Percentiles rank a stretch among this genome's conserved stretches.
phyloP scores from a whole-genome alignment of 2,329 filamentous ascomycete genomes.

The Fusarium albosuccineum region DNA sequence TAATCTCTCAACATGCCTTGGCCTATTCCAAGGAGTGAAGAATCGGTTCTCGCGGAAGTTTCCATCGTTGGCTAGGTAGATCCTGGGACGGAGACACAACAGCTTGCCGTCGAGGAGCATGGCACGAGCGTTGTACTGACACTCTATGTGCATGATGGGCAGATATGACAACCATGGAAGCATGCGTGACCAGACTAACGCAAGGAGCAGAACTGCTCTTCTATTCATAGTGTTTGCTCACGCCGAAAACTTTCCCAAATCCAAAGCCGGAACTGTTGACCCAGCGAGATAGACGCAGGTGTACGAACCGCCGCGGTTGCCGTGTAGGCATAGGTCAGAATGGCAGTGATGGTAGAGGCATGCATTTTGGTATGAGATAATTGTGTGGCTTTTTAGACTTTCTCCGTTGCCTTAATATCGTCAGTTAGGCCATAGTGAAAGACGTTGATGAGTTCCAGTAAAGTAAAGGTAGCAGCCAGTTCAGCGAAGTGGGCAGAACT shows the following conservation, averaged over 20 bases:
- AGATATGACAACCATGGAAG: constrained; percentile 49
- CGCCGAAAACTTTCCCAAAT: constrained; percentile 56
- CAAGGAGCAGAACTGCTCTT: constrained; percentile 53
- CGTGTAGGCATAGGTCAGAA: too few species aligned
- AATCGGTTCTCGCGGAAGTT: constrained; percentile 56
- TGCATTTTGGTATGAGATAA: too few species aligned
- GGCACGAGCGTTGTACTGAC: constrained; percentile 54
- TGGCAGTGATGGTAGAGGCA: too few species aligned
- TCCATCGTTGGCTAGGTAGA: constrained; percentile 78
- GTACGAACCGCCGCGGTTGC: too few species aligned
- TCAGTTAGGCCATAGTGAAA: too few species aligned
- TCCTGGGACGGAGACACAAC: constrained; percentile 78
- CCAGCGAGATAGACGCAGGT: too few species aligned
- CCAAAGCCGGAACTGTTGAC: constrained; percentile 29
- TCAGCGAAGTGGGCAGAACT: too few species aligned
- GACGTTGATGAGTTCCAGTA: too few species aligned
- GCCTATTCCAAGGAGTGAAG: constrained; percentile 57
- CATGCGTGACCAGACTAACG: constrained; percentile 36
- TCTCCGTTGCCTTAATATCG: too few species aligned
- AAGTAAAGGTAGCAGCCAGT: too few species aligned
- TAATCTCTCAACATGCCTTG: constrained; percentile 32
- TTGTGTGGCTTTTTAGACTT: too few species aligned
- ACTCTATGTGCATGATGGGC: constrained; percentile 57
- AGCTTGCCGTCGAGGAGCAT: constrained; percentile 71
- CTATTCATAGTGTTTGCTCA: constrained; percentile 66